Conservation (phyloP, 2,329 filamentous ascomycete species). For the Pseudogymnoascus sp. region DNA sequence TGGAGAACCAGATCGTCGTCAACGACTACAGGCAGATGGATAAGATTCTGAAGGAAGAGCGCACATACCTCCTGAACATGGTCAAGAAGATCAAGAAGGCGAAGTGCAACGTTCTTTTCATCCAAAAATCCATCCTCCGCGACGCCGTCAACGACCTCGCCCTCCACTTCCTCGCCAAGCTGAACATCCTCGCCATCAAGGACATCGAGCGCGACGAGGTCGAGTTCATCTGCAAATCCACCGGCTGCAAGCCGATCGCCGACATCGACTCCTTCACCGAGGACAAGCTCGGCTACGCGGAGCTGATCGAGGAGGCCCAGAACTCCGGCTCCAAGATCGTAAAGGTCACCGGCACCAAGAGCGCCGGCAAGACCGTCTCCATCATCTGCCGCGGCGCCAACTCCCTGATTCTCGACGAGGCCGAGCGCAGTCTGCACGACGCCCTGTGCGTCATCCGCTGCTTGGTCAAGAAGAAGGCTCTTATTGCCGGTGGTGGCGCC, state of each 20-base stretch:
- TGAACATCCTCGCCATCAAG: slow-evolving; percentile 92
- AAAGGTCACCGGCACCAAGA: slow-evolving; percentile 87
- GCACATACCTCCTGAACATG: slow-evolving; percentile 95
- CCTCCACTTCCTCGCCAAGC: slow-evolving; percentile 93
- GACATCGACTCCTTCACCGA: slow-evolving; percentile 98
- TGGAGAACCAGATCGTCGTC: slow-evolving; percentile 99
- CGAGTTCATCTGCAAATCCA: slow-evolving; percentile 98
- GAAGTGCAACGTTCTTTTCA: slow-evolving; percentile 96
- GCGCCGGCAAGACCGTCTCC: slow-evolving; percentile 79
- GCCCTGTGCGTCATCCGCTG: slow-evolving; percentile 96
- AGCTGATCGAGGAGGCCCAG: slow-evolving; percentile 88
- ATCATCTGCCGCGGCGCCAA: slow-evolving; percentile 94
- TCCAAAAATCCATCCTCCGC: slow-evolving; percentile 96
- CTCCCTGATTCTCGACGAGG: slow-evolving; percentile 88
- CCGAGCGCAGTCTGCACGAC: slow-evolving; percentile 92
- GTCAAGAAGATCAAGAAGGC: slow-evolving; percentile 99
- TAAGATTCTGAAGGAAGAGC: slow-evolving; percentile 99
- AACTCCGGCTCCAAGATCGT: slow-evolving; percentile 84
- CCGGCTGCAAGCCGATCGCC: slow-evolving; percentile 96
- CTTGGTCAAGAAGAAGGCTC: slow-evolving; percentile 98
- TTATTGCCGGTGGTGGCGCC: slow-evolving; percentile 93
- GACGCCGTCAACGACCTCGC: slow-evolving; percentile 97
- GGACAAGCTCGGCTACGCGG: slow-evolving; percentile 91
- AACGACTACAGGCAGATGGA: slow-evolving; percentile 99
- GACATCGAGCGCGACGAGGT: slow-evolving; percentile 98